phyloP scores from a whole-genome alignment of 495 filamentous ascomycete genomes.

The Achaetomiella virescens region DNA sequence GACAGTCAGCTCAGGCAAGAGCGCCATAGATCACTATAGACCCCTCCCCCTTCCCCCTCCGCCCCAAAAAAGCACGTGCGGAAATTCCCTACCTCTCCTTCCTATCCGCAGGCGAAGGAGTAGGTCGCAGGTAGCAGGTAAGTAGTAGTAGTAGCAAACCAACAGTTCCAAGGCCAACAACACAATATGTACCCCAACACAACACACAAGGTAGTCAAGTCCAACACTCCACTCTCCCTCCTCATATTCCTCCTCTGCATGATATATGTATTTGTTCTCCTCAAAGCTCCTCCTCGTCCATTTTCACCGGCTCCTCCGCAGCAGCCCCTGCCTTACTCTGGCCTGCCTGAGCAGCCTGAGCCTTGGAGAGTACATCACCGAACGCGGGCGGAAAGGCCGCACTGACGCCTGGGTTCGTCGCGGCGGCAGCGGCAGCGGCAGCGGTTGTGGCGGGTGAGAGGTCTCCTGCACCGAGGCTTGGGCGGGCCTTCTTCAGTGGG shows the following conservation, averaged over 20 bases:
- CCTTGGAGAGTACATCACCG: constrained; percentile 42
- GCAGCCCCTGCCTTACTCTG: constrained; percentile 29
- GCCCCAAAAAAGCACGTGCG: too few species aligned
- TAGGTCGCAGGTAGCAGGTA: too few species aligned
- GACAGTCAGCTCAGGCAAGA: too few species aligned
- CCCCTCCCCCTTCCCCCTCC: too few species aligned
- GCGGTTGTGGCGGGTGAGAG: background rate
- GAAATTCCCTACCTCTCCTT: too few species aligned
- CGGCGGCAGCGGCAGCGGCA: background rate
- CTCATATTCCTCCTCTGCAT: too few species aligned
- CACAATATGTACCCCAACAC: too few species aligned
- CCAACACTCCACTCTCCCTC: background rate
- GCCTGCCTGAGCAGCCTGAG: constrained; percentile 35
- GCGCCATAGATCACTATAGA: too few species aligned
- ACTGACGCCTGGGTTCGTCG: constrained; percentile 20
- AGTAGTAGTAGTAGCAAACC: too few species aligned
- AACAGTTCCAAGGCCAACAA: too few species aligned
- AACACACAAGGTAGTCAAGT: too few species aligned
- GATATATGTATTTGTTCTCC: constrained; percentile 17
- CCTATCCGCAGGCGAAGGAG: too few species aligned
- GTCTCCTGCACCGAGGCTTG: constrained; percentile 47
- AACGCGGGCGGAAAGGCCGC: constrained; percentile 39
- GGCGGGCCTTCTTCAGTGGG: constrained; percentile 77
- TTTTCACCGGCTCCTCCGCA: constrained; percentile 22
- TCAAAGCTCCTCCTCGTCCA: constrained; percentile 41